These are phyloP conservation scores for Malassezia restricta DNA, from an alignment of 1,284 basidiomycete genomes.

Conservation along the genomic window DNA sequence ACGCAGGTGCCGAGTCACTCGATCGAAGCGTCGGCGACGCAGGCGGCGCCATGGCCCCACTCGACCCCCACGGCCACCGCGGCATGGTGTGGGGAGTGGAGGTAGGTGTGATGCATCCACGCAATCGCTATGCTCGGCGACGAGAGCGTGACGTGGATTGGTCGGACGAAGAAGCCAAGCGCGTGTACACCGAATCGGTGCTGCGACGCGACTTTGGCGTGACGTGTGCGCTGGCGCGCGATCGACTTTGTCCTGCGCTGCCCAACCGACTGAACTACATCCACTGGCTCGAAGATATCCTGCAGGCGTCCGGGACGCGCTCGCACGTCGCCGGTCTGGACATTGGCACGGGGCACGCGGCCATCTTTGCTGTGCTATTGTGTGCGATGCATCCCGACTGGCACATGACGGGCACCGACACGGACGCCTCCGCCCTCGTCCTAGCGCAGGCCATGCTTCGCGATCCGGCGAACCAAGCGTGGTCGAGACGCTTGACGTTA, in stretches of 20 bases:
- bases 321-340: slow-evolving; percentile 8
- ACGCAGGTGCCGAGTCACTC: not conserved
- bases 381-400: slow-evolving; percentile 28
- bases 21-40: not conserved
- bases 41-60: too few relatives aligned
- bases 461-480: slow-evolving; percentile 53
- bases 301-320: not conserved
- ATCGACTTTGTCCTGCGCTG: slow-evolving; percentile 22
- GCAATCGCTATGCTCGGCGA: not conserved
- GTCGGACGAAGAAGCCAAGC: not conserved
- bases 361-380: slow-evolving; percentile 69
- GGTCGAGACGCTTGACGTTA: slow-evolving; percentile 32
- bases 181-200: not conserved
- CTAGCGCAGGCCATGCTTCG: slow-evolving; percentile 51
- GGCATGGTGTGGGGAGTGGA: too few relatives aligned
- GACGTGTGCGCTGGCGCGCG: not conserved
- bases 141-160: not conserved
- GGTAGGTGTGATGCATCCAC: not conserved
- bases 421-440: slow-evolving; percentile 1
- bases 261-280: slow-evolving; percentile 20
- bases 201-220: slow-evolving; percentile 20
- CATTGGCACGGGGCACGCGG: slow-evolving; percentile 80
- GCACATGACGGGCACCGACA: slow-evolving; percentile 12
- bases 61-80: too few relatives aligned
- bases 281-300: slow-evolving; percentile 15